A percentile compares a stretch with the other conserved stretches of the same genome.
Conservation (phyloP, 768 basidiomycete genomes). For the Suillus americanus region DNA sequence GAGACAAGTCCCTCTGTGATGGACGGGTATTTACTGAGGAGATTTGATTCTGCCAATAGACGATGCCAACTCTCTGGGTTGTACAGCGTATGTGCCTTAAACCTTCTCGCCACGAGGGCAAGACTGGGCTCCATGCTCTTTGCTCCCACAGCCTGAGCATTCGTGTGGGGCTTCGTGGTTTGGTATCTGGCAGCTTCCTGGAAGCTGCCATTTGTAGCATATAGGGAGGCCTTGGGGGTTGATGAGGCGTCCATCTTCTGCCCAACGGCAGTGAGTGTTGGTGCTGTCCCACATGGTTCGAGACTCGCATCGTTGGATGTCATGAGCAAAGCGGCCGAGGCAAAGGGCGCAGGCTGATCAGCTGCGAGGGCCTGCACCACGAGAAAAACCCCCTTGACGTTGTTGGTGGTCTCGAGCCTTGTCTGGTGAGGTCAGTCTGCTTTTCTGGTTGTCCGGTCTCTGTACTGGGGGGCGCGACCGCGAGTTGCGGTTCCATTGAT, state of each 20-base stretch:
- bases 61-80: not conserved
- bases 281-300: not conserved
- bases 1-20: not conserved
- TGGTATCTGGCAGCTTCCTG: too few relatives aligned
- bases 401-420: not conserved
- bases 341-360: slow-evolving; percentile 31
- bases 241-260: not conserved
- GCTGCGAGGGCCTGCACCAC: not conserved
- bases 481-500: not conserved
- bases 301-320: slow-evolving; percentile 19
- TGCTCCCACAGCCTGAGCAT: slow-evolving; percentile 44
- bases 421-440: too few relatives aligned
- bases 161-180: slow-evolving; percentile 22
- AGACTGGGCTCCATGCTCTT: slow-evolving; percentile 7
- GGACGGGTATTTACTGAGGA: not conserved
- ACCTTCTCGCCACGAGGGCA: slow-evolving; percentile 7
- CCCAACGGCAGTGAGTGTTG: not conserved
- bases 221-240: not conserved
- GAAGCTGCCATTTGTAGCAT: too few relatives aligned
- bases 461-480: too few relatives aligned
- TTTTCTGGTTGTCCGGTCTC: too few relatives aligned
- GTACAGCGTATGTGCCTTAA: not conserved
- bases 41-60: not conserved
- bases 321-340: slow-evolving; percentile 31
- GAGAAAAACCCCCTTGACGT: not conserved